Conservation (phyloP, 306 rosid species). For the Trifolium subterraneum region DNA sequence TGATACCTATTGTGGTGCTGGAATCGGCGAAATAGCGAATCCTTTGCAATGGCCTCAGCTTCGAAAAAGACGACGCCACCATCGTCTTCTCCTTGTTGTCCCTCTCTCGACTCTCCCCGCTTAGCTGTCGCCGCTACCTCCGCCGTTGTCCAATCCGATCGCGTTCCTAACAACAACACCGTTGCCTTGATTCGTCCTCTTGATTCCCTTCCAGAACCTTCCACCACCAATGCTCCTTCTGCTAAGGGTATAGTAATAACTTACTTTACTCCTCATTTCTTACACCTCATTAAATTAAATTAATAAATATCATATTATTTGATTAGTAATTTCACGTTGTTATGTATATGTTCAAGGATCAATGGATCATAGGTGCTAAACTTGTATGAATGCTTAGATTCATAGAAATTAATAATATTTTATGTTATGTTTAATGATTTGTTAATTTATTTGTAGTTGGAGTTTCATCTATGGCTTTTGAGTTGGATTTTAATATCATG, state of each 20-base stretch:
- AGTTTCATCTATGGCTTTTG: background rate
- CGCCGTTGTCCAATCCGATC: slow-evolving; percentile 52
- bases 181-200: slow-evolving; percentile 59
- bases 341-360: background rate
- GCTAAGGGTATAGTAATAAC: slow-evolving; percentile 55
- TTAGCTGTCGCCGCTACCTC: slow-evolving; percentile 42
- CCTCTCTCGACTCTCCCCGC: slow-evolving; percentile 39
- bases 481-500: background rate
- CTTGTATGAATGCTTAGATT: slow-evolving; percentile 32
- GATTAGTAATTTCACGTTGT: background rate
- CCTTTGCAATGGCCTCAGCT: slow-evolving; percentile 95
- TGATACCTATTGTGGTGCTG: slow-evolving; percentile 60
- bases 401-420: background rate
- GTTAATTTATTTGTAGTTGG: background rate
- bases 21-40: slow-evolving; percentile 68
- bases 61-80: slow-evolving; percentile 89
- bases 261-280: background rate
- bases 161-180: slow-evolving; percentile 56
- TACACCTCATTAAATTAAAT: background rate
- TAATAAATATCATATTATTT: background rate
- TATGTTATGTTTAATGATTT: background rate
- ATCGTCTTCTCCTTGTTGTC: slow-evolving; percentile 50
- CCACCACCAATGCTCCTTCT: slow-evolving; percentile 63
- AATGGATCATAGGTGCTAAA: background rate
- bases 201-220: slow-evolving; percentile 58